These are phyloP conservation scores for Ceratocystis eucalypticola DNA, from an alignment of 2,329 filamentous ascomycete species.

Conservation along the genomic window DNA sequence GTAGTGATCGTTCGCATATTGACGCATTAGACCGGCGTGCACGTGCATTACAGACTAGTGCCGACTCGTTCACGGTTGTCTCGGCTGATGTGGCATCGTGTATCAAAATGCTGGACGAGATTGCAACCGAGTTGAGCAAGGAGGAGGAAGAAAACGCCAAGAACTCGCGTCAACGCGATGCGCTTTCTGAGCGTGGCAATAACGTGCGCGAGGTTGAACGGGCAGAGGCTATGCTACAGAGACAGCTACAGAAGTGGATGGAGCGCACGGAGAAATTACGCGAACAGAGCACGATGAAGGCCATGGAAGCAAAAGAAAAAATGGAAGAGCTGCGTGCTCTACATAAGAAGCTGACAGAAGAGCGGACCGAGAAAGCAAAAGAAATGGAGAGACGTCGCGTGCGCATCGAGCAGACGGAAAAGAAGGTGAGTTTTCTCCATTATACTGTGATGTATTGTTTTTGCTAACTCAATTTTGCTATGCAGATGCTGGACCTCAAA, in stretches of 20 bases:
- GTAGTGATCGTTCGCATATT: constrained; percentile 68
- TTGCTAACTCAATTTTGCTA: constrained; percentile 16
- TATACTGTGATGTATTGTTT: neutral
- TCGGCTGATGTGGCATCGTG: constrained; percentile 74
- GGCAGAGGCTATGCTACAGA: constrained; percentile 67
- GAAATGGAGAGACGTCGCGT: constrained; percentile 87
- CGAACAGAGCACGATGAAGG: constrained; percentile 67
- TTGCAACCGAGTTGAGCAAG: constrained; percentile 68
- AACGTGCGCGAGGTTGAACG: constrained; percentile 86
- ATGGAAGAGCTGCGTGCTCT: constrained; percentile 80
- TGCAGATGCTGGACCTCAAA: constrained; percentile 88
- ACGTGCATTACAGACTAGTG: constrained; percentile 81
- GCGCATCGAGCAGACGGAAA: constrained; percentile 95
- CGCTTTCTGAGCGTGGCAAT: constrained; percentile 73
- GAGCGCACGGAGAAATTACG: constrained; percentile 76
- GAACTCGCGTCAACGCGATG: constrained; percentile 70
- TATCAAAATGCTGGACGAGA: constrained; percentile 79
- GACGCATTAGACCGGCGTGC: constrained; percentile 75
- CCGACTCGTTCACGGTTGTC: constrained; percentile 77
- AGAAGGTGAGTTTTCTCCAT: constrained; percentile 53
- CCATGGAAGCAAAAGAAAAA: constrained; percentile 63
- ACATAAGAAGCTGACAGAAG: constrained; percentile 69
- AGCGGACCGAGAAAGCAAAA: constrained; percentile 71
- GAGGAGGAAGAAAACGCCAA: constrained; percentile 81
- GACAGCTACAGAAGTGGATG: constrained; percentile 73